Base-by-base conservation (phyloP, 805 yeast species). In the Yamadazyma nakazawae region DNA sequence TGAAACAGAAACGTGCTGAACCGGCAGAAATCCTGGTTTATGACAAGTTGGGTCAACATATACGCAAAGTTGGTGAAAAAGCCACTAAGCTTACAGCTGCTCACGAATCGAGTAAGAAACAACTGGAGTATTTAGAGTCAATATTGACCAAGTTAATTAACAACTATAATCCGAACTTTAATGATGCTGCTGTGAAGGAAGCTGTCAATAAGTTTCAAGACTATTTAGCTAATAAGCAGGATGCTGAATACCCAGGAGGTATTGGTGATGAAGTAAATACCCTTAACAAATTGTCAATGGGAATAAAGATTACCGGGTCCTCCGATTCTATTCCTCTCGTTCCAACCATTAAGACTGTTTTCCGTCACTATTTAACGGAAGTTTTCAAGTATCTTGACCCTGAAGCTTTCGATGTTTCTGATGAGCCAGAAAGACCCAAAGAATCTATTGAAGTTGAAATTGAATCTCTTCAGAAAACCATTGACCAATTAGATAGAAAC, bases 111-210 rank as follows among this genome's bases (percentile, higher is more conserved):
- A 38, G 42, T 18, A 10, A 13, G 5, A 37, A 56, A 36, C 45
- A 59, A 45, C 53, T 70, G 49, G 35, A 48, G 17, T 47, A 42
- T 2, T 60, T 85, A 47, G 84, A 80, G 50, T 40, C 46, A 2
- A 72, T 85, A 14, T 59, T 88, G 42, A 62, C 64, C 2, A 64
- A 65, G 5, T 68, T 91, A 65, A 62, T 72, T 8, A 58, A 70
- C 2, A 76, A 78, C n/a, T 90, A 86, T 64, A 88, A 89, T 56
- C 88, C 86, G 40, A 85, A 89, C 57, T 80, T 89, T 67, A 89
- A 91, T 60, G 97, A 91, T 64, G 80, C 81, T 7, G 95, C 91
- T 0, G 97, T 91, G 16, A 88, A 88, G 61, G 76, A 72, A 17
- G 82, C 91, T 1, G 82, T 89, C 14, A 68, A 76, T 16, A 67